Conservation (phyloP, 192 early-diverging fungal genomes). For the Gaertneriomyces sp. region DNA sequence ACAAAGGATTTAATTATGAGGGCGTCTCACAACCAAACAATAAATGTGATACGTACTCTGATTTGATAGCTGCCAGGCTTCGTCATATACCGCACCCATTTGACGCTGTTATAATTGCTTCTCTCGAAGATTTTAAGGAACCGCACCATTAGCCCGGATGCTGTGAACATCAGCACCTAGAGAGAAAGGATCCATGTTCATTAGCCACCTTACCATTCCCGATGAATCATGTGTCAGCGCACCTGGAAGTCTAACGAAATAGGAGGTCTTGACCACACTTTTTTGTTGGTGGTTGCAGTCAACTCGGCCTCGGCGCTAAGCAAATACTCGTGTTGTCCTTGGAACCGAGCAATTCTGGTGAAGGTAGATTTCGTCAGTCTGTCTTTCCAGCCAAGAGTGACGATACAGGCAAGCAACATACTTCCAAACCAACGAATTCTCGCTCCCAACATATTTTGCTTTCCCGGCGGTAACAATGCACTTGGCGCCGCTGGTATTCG, state of each 20-base stretch:
- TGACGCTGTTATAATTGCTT: slow-evolving; percentile 91
- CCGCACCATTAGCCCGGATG: slow-evolving; percentile 90
- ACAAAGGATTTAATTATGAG: neutral
- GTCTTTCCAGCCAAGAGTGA: neutral
- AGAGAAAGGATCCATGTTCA: slow-evolving; percentile 11
- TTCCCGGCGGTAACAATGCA: slow-evolving; percentile 77
- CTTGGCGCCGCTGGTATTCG: slow-evolving; percentile 79
- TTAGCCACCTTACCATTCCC: neutral
- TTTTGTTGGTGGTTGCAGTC: slow-evolving; percentile 76
- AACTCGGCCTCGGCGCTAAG: slow-evolving; percentile 80
- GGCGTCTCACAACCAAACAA: neutral
- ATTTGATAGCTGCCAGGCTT: slow-evolving; percentile 91
- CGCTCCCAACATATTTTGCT: slow-evolving; percentile 91
- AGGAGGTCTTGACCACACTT: slow-evolving; percentile 91
- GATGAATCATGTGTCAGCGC: neutral
- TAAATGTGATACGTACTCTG: slow-evolving; percentile 20
- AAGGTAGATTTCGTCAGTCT: neutral
- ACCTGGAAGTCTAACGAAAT: slow-evolving; percentile 91
- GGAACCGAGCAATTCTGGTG: slow-evolving; percentile 80
- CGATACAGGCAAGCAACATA: slow-evolving; percentile 39
- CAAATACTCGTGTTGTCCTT: slow-evolving; percentile 81
- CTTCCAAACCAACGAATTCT: slow-evolving; percentile 96
- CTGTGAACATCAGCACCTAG: slow-evolving; percentile 93
- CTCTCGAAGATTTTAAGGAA: slow-evolving; percentile 98
- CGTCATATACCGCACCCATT: slow-evolving; percentile 99